Evolutionary conservation across 2,329 filamentous ascomycete species (phyloP), one percentile per base, ranked within the genome.

Genomic region (Colletotrichum sp.): DNA sequence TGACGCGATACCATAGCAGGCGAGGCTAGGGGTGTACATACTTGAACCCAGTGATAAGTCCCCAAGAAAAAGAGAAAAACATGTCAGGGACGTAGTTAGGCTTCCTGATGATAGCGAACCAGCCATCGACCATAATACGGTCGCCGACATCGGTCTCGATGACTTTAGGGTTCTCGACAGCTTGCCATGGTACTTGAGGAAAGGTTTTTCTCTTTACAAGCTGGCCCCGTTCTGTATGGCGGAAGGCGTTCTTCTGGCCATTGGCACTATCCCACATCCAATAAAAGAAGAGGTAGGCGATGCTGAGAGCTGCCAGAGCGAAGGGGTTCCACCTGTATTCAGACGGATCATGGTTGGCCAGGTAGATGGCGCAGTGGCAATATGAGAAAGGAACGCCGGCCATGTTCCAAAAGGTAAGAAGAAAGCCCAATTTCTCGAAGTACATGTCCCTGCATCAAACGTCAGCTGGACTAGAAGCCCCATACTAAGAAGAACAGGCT

Each of bases 381-480:
- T 96, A 96, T 75, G 90, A 93, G 74, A 96, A 88, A 3, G 95
- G 95, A 21, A 96, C 95, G 80, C 95, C 95, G 44, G 94, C 94
- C 85, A 96, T 86, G 85, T 96, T 96, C 95, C 95, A 96, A 89
- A 96, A 96, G 83, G 95, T 95, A 77, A 96, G 90, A 94, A 96
- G 96, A 88, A 96, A 96, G 73, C 95, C 95, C 90, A 93, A 95
- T 87, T 96, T 96, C 87, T 96, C 95, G 81, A 94, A 95, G 87
- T 96, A 96, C 92, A 97, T 96, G 83, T 97, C 95, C 93, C 95
- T 72, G 16, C 1, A 21, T 49, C 5, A 30, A 44, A 32, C 26
- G 32, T 28, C 8, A 55, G 24, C 21, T 28, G 6, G 0, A 10
- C 18, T 4, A 30, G 18, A 8, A 9, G 18, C 39, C 18, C 0